Percentiles rank a stretch among this genome's conserved stretches.
Evolutionary conservation across 345 rosid genomes (phyloP).

Genomic region (Lepidium didymum): DNA sequence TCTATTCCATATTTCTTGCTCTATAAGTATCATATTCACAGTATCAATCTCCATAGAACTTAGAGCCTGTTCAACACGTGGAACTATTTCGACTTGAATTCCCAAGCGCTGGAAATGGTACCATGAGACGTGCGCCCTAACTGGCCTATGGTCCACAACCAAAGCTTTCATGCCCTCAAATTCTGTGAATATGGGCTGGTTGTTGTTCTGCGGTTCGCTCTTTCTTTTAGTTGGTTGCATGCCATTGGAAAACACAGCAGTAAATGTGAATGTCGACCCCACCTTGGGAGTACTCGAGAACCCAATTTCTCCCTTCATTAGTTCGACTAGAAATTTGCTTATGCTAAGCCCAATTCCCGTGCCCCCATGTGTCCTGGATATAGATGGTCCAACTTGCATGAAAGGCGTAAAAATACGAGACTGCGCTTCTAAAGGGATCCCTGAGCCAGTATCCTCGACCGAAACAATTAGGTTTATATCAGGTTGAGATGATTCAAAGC

Average conservation of each 20-base stretch:
- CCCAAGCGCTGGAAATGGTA: slow-evolving; percentile 82
- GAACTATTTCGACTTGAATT: slow-evolving; percentile 52
- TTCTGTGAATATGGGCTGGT: slow-evolving; percentile 41
- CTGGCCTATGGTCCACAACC: slow-evolving; percentile 68
- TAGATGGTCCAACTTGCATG: slow-evolving; percentile 92
- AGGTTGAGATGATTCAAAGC: slow-evolving; percentile 31
- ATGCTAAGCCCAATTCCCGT: slow-evolving; percentile 98
- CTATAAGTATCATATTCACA: slow-evolving; percentile 58
- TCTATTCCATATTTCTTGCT: slow-evolving; percentile 78
- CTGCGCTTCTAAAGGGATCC: slow-evolving; percentile 85
- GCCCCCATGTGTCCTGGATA: slow-evolving; percentile 85
- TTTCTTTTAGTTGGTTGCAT: slow-evolving; percentile 36
- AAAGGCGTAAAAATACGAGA: slow-evolving; percentile 89
- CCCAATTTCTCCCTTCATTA: slow-evolving; percentile 91
- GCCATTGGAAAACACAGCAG: slow-evolving; percentile 63
- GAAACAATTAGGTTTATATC: slow-evolving; percentile 67
- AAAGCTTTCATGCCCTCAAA: slow-evolving; percentile 67
- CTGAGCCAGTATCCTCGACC: slow-evolving; percentile 93
- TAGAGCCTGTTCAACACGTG: slow-evolving; percentile 45
- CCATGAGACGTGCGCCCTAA: slow-evolving; percentile 66
- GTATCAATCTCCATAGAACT: slow-evolving; percentile 29
- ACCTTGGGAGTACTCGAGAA: slow-evolving; percentile 68
- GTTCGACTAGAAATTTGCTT: slow-evolving; percentile 84
- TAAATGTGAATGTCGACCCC: slow-evolving; percentile 91
- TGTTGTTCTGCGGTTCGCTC: slow-evolving; percentile 40